Conservation (phyloP, 192 early-diverging fungal genomes). For the Coemansia sp. region DNA sequence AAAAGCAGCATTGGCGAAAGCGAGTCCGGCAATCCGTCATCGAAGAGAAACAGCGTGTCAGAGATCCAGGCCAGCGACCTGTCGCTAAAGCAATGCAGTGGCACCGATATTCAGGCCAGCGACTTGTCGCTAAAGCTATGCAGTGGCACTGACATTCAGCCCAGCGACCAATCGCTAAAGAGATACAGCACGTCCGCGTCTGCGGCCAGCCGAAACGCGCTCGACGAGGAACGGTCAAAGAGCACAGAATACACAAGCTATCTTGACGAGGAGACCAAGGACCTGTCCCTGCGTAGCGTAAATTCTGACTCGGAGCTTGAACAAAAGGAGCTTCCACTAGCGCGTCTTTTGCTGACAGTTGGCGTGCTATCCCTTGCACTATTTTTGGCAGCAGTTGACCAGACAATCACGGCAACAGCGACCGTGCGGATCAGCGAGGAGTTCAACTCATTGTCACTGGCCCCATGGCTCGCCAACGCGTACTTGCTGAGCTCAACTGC, state of each 20-base stretch:
- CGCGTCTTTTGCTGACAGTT: constrained; percentile 35
- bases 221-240: constrained; percentile 11
- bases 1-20: constrained; percentile 3
- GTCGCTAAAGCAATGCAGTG: background rate
- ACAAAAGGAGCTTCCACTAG: constrained; percentile 22
- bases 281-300: constrained; percentile 21
- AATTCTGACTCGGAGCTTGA: constrained; percentile 11
- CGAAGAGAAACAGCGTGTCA: background rate
- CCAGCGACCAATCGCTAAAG: constrained; percentile 6
- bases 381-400: constrained; percentile 69
- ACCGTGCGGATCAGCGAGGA: constrained; percentile 63
- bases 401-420: constrained; percentile 75
- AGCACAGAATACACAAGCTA: background rate
- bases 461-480: constrained; percentile 78
- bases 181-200: background rate
- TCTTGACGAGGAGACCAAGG: constrained; percentile 1
- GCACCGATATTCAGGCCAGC: background rate
- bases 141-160: background rate
- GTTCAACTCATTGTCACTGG: constrained; percentile 60
- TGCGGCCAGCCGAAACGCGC: constrained; percentile 1
- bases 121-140: background rate
- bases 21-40: background rate
- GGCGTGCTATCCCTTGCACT: constrained; percentile 54
- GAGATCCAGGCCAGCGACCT: background rate
- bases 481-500: constrained; percentile 74